These are phyloP conservation scores for Perkinsus olseni DNA, from an alignment of 169 alveolate genomes.

Conservation along the genomic window DNA sequence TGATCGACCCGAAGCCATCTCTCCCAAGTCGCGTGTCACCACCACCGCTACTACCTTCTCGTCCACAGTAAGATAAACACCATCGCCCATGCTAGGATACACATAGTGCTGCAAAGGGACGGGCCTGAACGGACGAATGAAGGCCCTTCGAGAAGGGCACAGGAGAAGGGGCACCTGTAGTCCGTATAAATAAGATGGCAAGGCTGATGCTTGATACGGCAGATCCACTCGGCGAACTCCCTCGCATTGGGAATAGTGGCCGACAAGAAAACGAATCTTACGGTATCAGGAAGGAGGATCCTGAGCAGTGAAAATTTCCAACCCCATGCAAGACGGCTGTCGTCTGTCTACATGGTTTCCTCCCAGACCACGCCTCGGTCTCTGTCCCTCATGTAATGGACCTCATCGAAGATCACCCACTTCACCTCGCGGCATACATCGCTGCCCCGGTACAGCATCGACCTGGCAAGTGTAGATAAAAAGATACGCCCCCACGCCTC, in stretches of 20 bases:
- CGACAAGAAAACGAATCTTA: conserved; percentile 90
- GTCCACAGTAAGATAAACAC: conserved; percentile 87
- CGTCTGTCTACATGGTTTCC: conserved; percentile 89
- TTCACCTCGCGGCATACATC: conserved; percentile 84
- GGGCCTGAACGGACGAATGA: no score
- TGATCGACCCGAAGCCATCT: conserved; percentile 36
- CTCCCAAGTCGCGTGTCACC: conserved; percentile 29
- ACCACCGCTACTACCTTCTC: conserved; percentile 64
- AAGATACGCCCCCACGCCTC: background rate
- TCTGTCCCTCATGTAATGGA: conserved; percentile 98
- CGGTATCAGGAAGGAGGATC: conserved; percentile 68
- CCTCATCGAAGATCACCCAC: conserved; percentile 74
- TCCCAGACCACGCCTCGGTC: conserved; percentile 99
- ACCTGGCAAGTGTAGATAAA: background rate
- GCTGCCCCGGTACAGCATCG: conserved; percentile 96
- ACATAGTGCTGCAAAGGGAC: conserved; percentile 94
- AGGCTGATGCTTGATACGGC: conserved; percentile 91
- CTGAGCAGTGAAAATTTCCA: background rate
- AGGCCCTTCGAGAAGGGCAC: background rate
- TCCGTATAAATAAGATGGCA: conserved; percentile 96
- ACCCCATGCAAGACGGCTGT: no score
- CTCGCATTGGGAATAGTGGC: conserved; percentile 98
- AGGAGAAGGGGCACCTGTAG: conserved; percentile 31
- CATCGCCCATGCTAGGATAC: conserved; percentile 89
- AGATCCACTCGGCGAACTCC: conserved; percentile 99